Conservation (phyloP, 2,329 filamentous ascomycete genomes). For the Fusarium sp. region DNA sequence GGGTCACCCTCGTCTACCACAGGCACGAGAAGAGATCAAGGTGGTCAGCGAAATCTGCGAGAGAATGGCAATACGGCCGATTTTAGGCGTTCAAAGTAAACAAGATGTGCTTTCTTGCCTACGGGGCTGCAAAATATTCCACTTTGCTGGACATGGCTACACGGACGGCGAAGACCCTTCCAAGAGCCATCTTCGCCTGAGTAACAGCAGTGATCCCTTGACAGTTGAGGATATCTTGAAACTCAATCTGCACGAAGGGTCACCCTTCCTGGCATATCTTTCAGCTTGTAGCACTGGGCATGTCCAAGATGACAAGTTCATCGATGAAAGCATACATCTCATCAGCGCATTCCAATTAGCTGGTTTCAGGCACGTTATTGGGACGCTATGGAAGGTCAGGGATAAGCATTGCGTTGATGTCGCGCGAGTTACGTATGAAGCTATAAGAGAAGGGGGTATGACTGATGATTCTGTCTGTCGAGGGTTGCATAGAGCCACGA, state of each 20-base stretch:
- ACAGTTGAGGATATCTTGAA: background rate
- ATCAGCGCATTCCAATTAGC: slow-evolving; percentile 1
- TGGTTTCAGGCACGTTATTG: background rate
- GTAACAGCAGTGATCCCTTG: background rate
- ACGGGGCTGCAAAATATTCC: background rate
- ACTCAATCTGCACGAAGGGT: background rate
- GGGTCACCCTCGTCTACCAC: background rate
- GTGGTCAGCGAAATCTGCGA: background rate
- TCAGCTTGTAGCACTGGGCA: background rate
- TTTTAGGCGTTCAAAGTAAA: background rate
- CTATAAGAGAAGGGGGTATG: background rate
- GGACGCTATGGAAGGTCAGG: background rate
- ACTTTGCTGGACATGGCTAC: background rate
- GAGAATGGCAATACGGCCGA: background rate
- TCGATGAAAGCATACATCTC: background rate
- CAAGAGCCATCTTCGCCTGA: background rate
- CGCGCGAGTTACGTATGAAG: background rate
- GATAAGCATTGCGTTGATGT: background rate
- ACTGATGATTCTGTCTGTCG: background rate
- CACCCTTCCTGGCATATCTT: background rate
- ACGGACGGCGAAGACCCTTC: background rate
- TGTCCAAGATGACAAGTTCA: background rate
- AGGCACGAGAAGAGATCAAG: background rate
- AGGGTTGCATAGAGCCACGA: background rate
- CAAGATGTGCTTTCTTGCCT: background rate